Base-by-base conservation (phyloP, 2,329 filamentous ascomycete genomes). In the Botrytis fragariae region DNA sequence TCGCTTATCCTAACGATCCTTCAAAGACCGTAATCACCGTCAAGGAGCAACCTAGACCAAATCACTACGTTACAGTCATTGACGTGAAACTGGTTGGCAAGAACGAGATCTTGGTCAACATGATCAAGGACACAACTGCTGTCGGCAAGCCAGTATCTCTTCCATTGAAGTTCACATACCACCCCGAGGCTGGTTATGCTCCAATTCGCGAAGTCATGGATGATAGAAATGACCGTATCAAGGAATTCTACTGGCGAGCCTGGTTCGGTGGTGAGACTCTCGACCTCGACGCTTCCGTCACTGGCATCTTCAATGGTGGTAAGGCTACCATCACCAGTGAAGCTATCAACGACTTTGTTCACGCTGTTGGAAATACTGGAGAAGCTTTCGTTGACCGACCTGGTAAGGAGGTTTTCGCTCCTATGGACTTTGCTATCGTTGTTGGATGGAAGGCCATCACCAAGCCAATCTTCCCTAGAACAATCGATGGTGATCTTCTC, bases 351-450 rank as follows among this genome's bases (percentile, higher is more conserved):
- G 95, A 99, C 84, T 99, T 99, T 78, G 94, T 98, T n/a, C 95
- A 99, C 81, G 95, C 96, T 63, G 96, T 99, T 77, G 96, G 97
- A 77, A 99, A 99, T 84, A 97, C 93, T 22, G 95, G 95, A 54
- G 96, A 99, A 82, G 95, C 96, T 12, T 99, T 99, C 78, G 95
- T 99, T 71, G 95, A 98, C 80, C 90, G 95, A 65, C 95, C 95
- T 62, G 95, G 94, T 77, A 98, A 98, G 86, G 91, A 93, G 75
- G 93, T 98, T 76, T 95, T 92, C 79, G 96, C 96, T 12, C 96
- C 97, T 45, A 99, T 99, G 96, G 96, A 99, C 83, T 99, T 97
- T 80, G 95, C 95, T 77, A 97, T 98, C 77, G 95, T 98, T n/a
- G 92, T 97, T 69, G 95, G 95, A 75, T 98, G 95, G 95, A 98